A percentile compares a stretch with the other conserved stretches of the same genome.
phyloP scores from a whole-genome alignment of 352 stramenopile genomes.

The Poterioochromonas sp. region DNA sequence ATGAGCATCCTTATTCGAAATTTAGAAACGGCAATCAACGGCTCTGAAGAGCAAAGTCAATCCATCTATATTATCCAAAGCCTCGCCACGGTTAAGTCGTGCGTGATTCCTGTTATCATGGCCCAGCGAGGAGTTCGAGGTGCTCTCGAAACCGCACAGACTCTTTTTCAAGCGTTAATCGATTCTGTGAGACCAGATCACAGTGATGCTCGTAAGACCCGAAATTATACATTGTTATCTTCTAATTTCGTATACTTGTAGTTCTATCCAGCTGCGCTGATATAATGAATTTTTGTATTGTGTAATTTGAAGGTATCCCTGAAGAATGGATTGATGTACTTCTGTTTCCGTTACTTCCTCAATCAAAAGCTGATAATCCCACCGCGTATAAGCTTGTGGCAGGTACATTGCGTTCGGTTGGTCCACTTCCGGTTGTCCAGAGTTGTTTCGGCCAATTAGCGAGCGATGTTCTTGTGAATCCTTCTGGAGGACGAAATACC shows the following conservation, averaged over 20 bases:
- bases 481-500: conserved; percentile 14
- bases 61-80: conserved; percentile 29
- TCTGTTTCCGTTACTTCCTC: background rate
- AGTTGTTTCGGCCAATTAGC: too few relatives aligned
- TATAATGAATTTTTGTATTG: conserved; percentile 18
- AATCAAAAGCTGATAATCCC: conserved; percentile 1
- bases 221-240: background rate
- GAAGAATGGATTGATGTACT: conserved; percentile 11
- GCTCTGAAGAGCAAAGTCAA: background rate
- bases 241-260: background rate
- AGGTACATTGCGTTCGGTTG: background rate
- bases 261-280: background rate
- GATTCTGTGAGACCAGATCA: conserved; percentile 29
- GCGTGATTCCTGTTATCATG: conserved; percentile 44
- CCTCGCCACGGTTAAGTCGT: conserved; percentile 45
- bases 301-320: background rate
- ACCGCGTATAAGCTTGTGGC: background rate
- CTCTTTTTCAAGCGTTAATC: conserved; percentile 41
- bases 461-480: too few relatives aligned
- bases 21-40: conserved; percentile 27
- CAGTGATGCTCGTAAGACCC: conserved; percentile 13
- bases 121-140: conserved; percentile 40
- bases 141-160: conserved; percentile 40
- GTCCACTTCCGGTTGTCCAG: too few relatives aligned
- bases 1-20: conserved; percentile 43